Percentiles rank a stretch among this genome's conserved stretches.
Conservation (phyloP, 1,139 yeast species). For the Ogataea hybrid region DNA sequence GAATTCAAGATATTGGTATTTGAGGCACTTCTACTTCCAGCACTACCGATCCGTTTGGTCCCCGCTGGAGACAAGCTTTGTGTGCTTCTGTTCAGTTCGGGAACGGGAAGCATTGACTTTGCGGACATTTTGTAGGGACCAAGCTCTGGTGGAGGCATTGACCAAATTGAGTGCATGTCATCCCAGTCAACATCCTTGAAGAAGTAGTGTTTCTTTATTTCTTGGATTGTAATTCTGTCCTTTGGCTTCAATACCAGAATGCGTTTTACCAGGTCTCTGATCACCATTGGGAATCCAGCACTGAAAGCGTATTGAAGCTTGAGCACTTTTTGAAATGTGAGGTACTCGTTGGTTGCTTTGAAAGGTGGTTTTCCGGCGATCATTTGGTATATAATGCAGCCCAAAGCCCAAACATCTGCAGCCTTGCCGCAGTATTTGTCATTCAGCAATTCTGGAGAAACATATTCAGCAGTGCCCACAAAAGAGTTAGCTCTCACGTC, state of each 20-base stretch:
- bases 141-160: constrained; percentile 65
- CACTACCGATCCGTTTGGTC: not conserved
- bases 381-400: constrained; percentile 90
- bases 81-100: constrained; percentile 36
- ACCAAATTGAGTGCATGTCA: constrained; percentile 67
- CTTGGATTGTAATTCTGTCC: constrained; percentile 59
- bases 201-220: constrained; percentile 73
- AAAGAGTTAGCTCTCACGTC: constrained; percentile 77
- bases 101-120: constrained; percentile 55
- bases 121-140: constrained; percentile 70
- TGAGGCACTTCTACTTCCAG: constrained; percentile 14
- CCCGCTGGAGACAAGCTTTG: constrained; percentile 9
- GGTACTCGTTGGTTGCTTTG: constrained; percentile 91
- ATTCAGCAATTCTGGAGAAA: constrained; percentile 87
- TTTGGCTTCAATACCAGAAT: constrained; percentile 64
- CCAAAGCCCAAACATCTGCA: constrained; percentile 95
- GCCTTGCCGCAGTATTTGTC: constrained; percentile 83
- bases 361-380: constrained; percentile 96
- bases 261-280: constrained; percentile 67
- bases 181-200: constrained; percentile 67
- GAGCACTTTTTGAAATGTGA: constrained; percentile 91
- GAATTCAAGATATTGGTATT: constrained; percentile 9
- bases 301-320: constrained; percentile 79
- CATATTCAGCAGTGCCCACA: constrained; percentile 75
- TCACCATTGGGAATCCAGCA: constrained; percentile 71